Evolutionary conservation across 345 rosid genomes (phyloP).

Genomic region (Boechera stricta): DNA sequence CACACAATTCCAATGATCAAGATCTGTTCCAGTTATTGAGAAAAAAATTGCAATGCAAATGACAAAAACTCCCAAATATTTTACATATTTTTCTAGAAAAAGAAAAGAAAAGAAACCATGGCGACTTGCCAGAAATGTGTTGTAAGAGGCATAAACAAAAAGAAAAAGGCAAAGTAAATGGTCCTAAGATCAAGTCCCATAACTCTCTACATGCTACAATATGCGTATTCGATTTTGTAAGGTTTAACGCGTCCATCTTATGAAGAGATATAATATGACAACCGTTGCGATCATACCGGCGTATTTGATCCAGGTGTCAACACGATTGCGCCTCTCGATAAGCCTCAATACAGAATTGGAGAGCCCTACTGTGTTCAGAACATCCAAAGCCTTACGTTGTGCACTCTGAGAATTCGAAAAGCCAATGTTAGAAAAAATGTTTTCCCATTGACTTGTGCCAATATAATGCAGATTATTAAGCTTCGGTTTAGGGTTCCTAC

Average conservation of each 20-base stretch:
- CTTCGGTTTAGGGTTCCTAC: conserved; percentile 38
- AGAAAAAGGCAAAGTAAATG: background rate
- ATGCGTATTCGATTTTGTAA: background rate
- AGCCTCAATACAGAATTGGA: conserved; percentile 86
- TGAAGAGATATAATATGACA: conserved; percentile 60
- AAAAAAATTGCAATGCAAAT: too few species aligned
- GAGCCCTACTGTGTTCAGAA: conserved; percentile 86
- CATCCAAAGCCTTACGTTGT: conserved; percentile 85
- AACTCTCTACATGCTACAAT: conserved; percentile 31
- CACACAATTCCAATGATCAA: too few species aligned
- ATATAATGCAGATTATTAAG: background rate
- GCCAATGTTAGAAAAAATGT: background rate
- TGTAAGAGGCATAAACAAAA: background rate
- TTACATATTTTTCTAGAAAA: too few species aligned
- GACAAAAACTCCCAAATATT: too few species aligned
- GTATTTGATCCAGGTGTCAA: conserved; percentile 85
- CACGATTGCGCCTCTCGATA: conserved; percentile 86
- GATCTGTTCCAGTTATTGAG: too few species aligned
- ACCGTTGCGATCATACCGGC: conserved; percentile 71
- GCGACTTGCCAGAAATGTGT: background rate
- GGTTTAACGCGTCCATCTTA: conserved; percentile 58
- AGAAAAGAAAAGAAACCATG: too few species aligned
- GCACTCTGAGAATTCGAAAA: conserved; percentile 56
- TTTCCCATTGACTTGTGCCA: background rate
- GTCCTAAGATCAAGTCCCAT: background rate